Evolutionary conservation across 805 yeast species (phyloP).

Genomic region (Hanseniaspora singularis): DNA sequence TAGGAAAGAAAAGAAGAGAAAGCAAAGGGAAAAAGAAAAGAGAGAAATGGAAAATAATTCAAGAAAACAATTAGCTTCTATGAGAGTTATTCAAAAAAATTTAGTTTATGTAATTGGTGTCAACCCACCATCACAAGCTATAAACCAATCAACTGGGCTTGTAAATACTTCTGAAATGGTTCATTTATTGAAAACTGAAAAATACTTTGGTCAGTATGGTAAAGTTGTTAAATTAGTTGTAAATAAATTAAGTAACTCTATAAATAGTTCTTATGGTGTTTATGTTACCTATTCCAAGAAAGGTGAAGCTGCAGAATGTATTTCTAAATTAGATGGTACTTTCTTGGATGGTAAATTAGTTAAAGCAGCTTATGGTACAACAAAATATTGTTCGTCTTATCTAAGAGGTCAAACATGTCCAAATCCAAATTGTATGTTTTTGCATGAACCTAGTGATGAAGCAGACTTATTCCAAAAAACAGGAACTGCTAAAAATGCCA

Average conservation of each 20-base stretch:
- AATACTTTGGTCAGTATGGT: conserved; percentile 97
- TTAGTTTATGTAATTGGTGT: conserved; percentile 92
- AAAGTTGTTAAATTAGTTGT: conserved; percentile 87
- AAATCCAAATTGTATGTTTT: conserved; percentile 96
- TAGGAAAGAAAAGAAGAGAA: conserved; percentile 67
- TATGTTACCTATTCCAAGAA: conserved; percentile 86
- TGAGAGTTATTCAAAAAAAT: conserved; percentile 97
- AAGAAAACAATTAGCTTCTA: conserved; percentile 86
- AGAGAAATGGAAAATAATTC: conserved; percentile 73
- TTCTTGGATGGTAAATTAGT: conserved; percentile 80
- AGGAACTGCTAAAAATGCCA: background rate
- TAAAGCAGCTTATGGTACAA: conserved; percentile 95
- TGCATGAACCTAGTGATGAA: conserved; percentile 99
- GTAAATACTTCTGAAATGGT: conserved; percentile 78
- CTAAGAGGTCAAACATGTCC: conserved; percentile 93
- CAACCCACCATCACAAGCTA: conserved; percentile 47
- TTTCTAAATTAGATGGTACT: conserved; percentile 83
- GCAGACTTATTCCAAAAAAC: conserved; percentile 85
- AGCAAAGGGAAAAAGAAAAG: conserved; percentile 80
- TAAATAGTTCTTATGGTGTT: conserved; percentile 76
- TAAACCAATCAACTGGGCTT: conserved; percentile 29
- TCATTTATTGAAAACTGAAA: conserved; percentile 69
- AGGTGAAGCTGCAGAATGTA: conserved; percentile 92
- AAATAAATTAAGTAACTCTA: conserved; percentile 53
- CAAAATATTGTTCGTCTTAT: conserved; percentile 95